Base-by-base conservation (phyloP, 768 basidiomycete genomes). In the Boletus rubroflammeus region DNA sequence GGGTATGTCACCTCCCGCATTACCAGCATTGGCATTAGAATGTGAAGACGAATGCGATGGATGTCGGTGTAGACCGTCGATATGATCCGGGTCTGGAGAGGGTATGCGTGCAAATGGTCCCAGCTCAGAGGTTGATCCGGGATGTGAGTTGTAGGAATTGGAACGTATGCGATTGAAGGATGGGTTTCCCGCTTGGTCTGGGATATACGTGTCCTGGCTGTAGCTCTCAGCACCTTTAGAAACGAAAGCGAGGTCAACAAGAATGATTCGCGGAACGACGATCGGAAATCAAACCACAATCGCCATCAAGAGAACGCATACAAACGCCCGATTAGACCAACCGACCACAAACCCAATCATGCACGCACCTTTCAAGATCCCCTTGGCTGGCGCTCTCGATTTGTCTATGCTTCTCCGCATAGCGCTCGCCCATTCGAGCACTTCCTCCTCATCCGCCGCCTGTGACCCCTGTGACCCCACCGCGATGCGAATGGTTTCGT, bases 61-160 rank as follows among this genome's bases (percentile, higher is more conserved):
- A 66, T 88, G 85, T 65, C 82, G 79, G 59, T 90, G 88, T 53
- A 94, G 78, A n/a, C 88, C 92, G 61, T 90, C 93, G 59, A 90
- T 93, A 59, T 89, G 86, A 66, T 87, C 88, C 50, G 90, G 88
- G 65, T 94, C 89, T 3, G 89, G 86, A 6, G 86, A 82, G 47
- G 91, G 90, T 54, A 94, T 85, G 51, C 82, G 85, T 29, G 90
- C 87, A 39, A 94, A 77, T 6, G 91, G 91, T 26, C 90, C 90
- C 21, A 78, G 74, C 58, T 85, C 82, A 5, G 78, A 74, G 45
- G 76, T 79, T 19, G 71, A 66, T 36, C 66, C 69, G 5, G 78
- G 72, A 50, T 75, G 73, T 21, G 79, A 75, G 57, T 81, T 82
- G 75, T 93, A 90, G 21, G 93, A 96, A 70, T 94, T 94, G 43